A percentile compares a stretch with the other conserved stretches of the same genome.
Evolutionary conservation across 1,284 basidiomycete species (phyloP).

Genomic region (Phylloboletellus chloephorus): DNA sequence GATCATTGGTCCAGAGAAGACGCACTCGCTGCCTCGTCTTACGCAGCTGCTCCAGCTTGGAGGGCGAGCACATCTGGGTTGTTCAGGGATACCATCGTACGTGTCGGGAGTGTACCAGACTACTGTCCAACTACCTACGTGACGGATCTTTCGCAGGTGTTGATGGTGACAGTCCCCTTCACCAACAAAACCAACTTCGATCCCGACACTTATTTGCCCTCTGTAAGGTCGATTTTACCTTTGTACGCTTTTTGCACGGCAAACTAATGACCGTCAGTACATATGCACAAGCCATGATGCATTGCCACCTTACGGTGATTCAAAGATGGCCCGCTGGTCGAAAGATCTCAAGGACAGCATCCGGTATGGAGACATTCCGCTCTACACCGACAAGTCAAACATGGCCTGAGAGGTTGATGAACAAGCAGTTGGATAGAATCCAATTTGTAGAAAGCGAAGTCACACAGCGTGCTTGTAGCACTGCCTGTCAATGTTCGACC

Average conservation of each 20-base stretch:
- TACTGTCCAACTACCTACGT: not conserved
- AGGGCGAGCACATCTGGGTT: constrained; percentile 40
- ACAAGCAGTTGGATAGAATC: constrained; percentile 8
- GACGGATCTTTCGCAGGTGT: constrained; percentile 30
- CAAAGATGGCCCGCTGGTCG: constrained; percentile 15
- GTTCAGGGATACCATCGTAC: constrained; percentile 37
- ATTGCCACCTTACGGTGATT: constrained; percentile 20
- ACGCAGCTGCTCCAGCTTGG: constrained; percentile 40
- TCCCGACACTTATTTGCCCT: constrained; percentile 41
- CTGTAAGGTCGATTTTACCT: constrained; percentile 27
- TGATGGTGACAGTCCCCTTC: constrained; percentile 39
- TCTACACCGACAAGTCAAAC: constrained; percentile 29
- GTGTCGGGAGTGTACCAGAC: constrained; percentile 16
- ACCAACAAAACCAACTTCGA: constrained; percentile 37
- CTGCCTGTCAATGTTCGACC: constrained; percentile 4
- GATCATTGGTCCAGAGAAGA: constrained; percentile 43
- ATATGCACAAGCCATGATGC: constrained; percentile 17
- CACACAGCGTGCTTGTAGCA: constrained; percentile 13
- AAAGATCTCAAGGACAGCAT: constrained; percentile 15
- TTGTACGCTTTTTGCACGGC: not conserved
- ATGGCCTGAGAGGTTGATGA: constrained; percentile 6
- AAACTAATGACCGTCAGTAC: constrained; percentile 19
- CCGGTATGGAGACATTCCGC: constrained; percentile 32
- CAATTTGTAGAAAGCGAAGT: not conserved
- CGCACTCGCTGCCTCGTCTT: constrained; percentile 26